Percentiles rank a stretch among this genome's conserved stretches.
phyloP scores from a whole-genome alignment of 2,329 filamentous ascomycete species.

The Thermochaetoides dissita region DNA sequence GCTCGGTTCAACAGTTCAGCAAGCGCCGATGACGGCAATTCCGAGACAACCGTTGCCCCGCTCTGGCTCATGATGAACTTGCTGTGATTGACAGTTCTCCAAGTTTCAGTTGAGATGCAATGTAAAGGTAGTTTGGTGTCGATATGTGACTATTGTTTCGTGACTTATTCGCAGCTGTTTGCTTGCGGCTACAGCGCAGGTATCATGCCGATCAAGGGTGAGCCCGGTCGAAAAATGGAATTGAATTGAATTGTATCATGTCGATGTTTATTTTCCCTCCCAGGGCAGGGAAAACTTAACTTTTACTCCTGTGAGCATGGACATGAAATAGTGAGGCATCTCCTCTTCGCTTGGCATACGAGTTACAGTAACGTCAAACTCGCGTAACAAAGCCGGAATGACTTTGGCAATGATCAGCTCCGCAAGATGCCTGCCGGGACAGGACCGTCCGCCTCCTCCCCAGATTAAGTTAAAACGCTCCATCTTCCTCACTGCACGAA shows the following conservation, averaged over 20 bases:
- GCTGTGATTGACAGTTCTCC: too few relatives aligned
- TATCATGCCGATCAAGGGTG: background rate
- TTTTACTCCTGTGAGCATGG: constrained; percentile 34
- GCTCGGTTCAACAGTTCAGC: too few relatives aligned
- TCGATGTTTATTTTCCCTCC: background rate
- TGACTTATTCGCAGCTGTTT: too few relatives aligned
- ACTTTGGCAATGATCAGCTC: constrained; percentile 35
- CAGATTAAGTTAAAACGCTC: constrained; percentile 36
- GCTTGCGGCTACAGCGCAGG: too few relatives aligned
- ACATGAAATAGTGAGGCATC: constrained; percentile 35
- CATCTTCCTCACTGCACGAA: constrained; percentile 23
- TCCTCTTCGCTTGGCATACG: constrained; percentile 24
- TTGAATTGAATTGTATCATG: background rate
- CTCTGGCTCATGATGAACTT: too few relatives aligned
- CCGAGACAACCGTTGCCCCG: too few relatives aligned
- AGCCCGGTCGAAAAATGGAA: too few relatives aligned
- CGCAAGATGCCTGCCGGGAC: constrained; percentile 36
- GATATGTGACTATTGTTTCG: too few relatives aligned
- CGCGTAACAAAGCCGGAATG: constrained; percentile 26
- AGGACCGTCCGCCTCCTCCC: constrained; percentile 37
- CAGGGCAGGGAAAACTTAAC: constrained; percentile 21
- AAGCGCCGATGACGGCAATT: too few relatives aligned
- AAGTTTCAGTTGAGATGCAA: too few relatives aligned
- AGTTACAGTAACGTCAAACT: constrained; percentile 30
- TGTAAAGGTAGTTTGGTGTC: too few relatives aligned